Conservation (phyloP, 1,284 basidiomycete genomes). For the Anthracocystis panici-leucophaei region DNA sequence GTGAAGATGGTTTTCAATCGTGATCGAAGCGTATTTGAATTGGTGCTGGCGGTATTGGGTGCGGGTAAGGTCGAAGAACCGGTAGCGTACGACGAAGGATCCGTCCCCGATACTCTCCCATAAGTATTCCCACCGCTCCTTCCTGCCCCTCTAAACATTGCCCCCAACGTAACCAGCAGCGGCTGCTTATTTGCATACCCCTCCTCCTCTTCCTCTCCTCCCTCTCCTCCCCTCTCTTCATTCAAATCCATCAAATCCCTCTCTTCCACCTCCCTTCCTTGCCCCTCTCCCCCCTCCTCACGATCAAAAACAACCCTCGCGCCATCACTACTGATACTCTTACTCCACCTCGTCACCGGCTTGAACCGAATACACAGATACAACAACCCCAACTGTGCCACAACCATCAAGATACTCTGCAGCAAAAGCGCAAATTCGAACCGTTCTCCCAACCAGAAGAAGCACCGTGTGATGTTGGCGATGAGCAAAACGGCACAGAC, state of each 20-base stretch:
- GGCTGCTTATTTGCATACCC: slow-evolving; percentile 44
- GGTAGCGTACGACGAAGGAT: slow-evolving; percentile 11
- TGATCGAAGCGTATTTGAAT: not conserved
- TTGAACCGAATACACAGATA: slow-evolving; percentile 72
- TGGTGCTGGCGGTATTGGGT: not conserved
- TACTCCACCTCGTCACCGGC: slow-evolving; percentile 51
- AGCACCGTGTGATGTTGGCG: slow-evolving; percentile 70
- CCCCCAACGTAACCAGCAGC: slow-evolving; percentile 42
- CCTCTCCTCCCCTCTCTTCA: not conserved
- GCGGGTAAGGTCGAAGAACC: not conserved
- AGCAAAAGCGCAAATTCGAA: slow-evolving; percentile 78
- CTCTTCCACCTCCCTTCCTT: not conserved
- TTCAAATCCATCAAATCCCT: slow-evolving; percentile 33
- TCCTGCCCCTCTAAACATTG: slow-evolving; percentile 13
- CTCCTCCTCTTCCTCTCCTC: slow-evolving; percentile 16
- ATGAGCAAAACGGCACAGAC: slow-evolving; percentile 61
- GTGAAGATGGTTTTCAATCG: not conserved
- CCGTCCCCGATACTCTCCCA: slow-evolving; percentile 19
- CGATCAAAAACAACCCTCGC: slow-evolving; percentile 42
- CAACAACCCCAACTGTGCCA: slow-evolving; percentile 72
- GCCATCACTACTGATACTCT: slow-evolving; percentile 42
- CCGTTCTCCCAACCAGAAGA: slow-evolving; percentile 80
- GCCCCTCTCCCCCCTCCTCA: slow-evolving; percentile 5
- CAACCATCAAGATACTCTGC: slow-evolving; percentile 70
- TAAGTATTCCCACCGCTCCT: slow-evolving; percentile 5